Evolutionary conservation across 1,139 yeast species (phyloP), one percentile per base, ranked within the genome.

Genomic region (Diutina mesorugosa): DNA sequence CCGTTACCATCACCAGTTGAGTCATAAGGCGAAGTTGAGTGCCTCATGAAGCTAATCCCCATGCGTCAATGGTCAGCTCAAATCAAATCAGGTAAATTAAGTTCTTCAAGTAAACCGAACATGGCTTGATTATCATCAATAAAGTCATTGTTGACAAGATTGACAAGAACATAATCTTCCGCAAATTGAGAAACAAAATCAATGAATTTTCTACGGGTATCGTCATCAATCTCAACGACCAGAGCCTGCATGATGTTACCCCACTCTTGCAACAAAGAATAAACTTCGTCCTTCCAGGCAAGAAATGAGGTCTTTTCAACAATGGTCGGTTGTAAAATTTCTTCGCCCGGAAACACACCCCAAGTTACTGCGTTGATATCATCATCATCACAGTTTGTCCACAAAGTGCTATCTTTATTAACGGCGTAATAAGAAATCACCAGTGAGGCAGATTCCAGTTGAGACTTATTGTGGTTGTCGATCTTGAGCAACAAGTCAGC

Each of bases 211-310:
- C 5, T 10, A 8, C 53, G 53, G 16, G 53, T 32, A n/a, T 10
- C 41, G 7, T 50, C 53, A 3, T 61, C 60, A 51, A 67, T 65
- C 8, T 62, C 63, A 53, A 69, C 68, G n/a, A 71, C 71, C 58
- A 75, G 71, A 45, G 73, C 72, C 56, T 72, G 73, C 59, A 81
- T 69, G 57, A 84, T 81, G 54, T 77, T 72, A 56, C 77, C 74
- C 99, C 99, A 93, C 67, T 90, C 97, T 54, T 79, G 73, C 58
- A 91, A 79, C 60, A 93, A 83, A 62, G 90, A 77, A 76, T 80
- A 93, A 46, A 93, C 95, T 70, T 93, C 99, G 68, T 91, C 97
- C 69, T 90, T 91, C 99, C 99, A 93, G 9, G 98, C 96, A 64
- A 89, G 74, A 71, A 90, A 90, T 3, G 96, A 87, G 35, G 85